Evolutionary conservation across 805 yeast genomes (phyloP), one percentile per base, ranked within the genome.

Genomic region (Debaryomyces castellii): DNA sequence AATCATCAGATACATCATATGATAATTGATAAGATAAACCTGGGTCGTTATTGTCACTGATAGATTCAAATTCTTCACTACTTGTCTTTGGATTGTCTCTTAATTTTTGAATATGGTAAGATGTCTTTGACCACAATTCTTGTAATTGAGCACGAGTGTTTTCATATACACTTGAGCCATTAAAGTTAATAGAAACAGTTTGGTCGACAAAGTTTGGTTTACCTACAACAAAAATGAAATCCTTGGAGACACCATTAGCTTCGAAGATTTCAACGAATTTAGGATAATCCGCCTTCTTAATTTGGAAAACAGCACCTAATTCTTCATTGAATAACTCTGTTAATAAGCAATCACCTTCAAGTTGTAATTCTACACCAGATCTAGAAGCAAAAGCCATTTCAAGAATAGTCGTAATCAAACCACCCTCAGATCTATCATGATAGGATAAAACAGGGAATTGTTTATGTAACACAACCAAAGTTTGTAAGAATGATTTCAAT

Each of bases 311-410:
- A 28, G 96, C 92, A 63, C 97, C 99, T 39, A 94, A 77, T 64
- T 94, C 98, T 72, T 94, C 99, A 62, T 85, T 86, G 76, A 94
- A 94, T 58, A 91, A 72, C 27, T 76, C 73, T 11, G 84, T 67
- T 44, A 82, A 72, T 10, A 73, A 67, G 49, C 76, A 78, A 21
- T 71, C 73, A 9, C 70, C 63, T 16, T 61, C 57, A 32, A 85
- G 49, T 30, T 69, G 63, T 44, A 91, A 69, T 43, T 82, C 77
- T 47, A 91, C 63, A 52, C 99, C 99, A 43, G 82, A 80, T 72
- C 97, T 83, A 25, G 92, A 91, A 38, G 98, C 96, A 71, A 94
- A 94, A 0, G 97, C 96, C 98, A 94, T 94, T 73, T 94, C 99
- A 37, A 86, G 71, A 39, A 88, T 73, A 8, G 98, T 84, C 37